phyloP scores from a whole-genome alignment of 192 early-diverging fungal species.

The Coemansia sp. region DNA sequence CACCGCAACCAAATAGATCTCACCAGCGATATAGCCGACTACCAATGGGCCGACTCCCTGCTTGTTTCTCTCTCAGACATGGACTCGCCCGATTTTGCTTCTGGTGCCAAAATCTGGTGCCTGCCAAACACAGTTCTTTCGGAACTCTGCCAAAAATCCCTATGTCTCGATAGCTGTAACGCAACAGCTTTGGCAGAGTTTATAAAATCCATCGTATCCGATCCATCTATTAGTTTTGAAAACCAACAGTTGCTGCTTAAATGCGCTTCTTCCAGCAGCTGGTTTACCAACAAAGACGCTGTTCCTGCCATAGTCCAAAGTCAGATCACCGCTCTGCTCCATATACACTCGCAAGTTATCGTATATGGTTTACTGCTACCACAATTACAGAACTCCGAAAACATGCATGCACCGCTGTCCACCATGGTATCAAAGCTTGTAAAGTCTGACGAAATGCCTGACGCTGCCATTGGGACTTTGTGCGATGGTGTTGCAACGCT shows the following conservation, averaged over 20 bases:
- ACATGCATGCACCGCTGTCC: constrained; percentile 7
- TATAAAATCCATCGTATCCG: constrained; percentile 19
- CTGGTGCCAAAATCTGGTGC: constrained; percentile 20
- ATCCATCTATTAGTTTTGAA: constrained; percentile 27
- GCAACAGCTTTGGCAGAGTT: constrained; percentile 20
- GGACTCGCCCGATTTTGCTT: constrained; percentile 17
- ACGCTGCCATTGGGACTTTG: constrained; percentile 9
- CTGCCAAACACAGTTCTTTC: constrained; percentile 21
- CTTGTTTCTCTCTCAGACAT: constrained; percentile 20
- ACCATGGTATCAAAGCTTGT: constrained; percentile 31
- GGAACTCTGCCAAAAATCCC: constrained; percentile 16
- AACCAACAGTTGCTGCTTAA: constrained; percentile 31
- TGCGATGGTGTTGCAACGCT: constrained; percentile 15
- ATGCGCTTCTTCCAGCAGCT: constrained; percentile 13
- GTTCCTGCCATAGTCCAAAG: constrained; percentile 42
- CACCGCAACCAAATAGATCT: neutral
- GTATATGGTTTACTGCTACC: constrained; percentile 24
- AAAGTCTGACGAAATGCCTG: constrained; percentile 21
- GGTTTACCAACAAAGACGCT: constrained; percentile 24
- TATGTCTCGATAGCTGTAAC: constrained; percentile 15
- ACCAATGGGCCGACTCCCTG: constrained; percentile 21
- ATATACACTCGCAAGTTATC: constrained; percentile 12
- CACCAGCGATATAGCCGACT: neutral
- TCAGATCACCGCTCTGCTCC: constrained; percentile 24
- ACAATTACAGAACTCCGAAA: constrained; percentile 15